These are phyloP conservation scores for Zymoseptoria passerinii DNA, from an alignment of 2,329 filamentous ascomycete genomes.

Conservation along the genomic window DNA sequence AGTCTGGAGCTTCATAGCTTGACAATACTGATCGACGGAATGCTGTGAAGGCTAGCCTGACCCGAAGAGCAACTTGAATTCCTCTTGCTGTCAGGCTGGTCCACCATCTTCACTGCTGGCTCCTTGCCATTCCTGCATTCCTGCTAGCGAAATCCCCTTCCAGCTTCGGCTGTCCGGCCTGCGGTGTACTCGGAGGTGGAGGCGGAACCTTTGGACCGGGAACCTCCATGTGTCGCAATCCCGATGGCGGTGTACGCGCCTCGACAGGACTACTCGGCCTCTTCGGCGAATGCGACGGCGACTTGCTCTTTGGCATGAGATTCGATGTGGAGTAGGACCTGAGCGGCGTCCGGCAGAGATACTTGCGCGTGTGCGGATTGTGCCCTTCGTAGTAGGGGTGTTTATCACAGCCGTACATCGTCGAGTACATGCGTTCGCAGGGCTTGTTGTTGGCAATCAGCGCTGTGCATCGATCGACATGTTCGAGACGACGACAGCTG, in stretches of 20 bases:
- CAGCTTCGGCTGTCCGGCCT: neutral
- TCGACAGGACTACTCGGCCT: neutral
- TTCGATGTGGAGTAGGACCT: neutral
- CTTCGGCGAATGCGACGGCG: neutral
- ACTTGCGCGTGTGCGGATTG: neutral
- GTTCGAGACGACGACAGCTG: neutral
- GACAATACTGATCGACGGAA: neutral
- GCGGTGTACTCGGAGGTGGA: neutral
- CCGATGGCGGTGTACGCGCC: neutral
- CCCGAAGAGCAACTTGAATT: neutral
- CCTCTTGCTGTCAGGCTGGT: neutral
- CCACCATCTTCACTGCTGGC: neutral
- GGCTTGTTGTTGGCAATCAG: neutral
- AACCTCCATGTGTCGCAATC: neutral
- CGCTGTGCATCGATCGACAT: neutral
- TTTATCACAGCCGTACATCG: neutral
- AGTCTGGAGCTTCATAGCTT: neutral
- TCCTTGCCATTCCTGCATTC: neutral
- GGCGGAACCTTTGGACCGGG: neutral
- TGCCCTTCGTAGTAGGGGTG: neutral
- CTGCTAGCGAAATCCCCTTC: neutral
- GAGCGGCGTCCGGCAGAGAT: neutral
- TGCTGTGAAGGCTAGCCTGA: neutral
- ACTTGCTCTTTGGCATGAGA: neutral
- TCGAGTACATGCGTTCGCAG: neutral